Percentiles rank a stretch among this genome's conserved stretches.
These are phyloP conservation scores for Gautieria morchelliformis DNA, from an alignment of 768 basidiomycete species.

Conservation along the genomic window DNA sequence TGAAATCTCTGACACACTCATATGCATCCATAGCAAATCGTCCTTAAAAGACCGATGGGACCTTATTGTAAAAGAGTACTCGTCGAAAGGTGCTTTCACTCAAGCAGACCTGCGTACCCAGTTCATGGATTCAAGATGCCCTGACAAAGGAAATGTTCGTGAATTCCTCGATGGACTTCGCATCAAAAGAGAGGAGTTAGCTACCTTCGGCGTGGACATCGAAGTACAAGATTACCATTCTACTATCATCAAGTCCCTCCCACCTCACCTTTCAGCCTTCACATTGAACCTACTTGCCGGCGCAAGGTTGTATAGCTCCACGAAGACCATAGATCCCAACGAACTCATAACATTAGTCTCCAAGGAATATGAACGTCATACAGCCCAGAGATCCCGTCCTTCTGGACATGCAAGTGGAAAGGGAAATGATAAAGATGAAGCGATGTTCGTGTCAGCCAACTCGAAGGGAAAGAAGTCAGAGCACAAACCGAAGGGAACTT, in stretches of 20 bases:
- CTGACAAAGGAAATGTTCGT: not conserved
- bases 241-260: not conserved
- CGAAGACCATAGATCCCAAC: slow-evolving; percentile 9
- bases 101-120: not conserved
- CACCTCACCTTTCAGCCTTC: not conserved
- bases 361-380: slow-evolving; percentile 21
- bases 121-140: not conserved
- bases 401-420: slow-evolving; percentile 5
- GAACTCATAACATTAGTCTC: slow-evolving; percentile 18
- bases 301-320: not conserved
- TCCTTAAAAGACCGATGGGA: too few species aligned
- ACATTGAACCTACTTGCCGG: not conserved
- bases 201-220: not conserved
- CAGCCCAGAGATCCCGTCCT: slow-evolving; percentile 9
- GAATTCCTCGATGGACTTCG: not conserved
- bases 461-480: slow-evolving; percentile 6
- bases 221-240: not conserved
- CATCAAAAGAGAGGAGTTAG: not conserved
- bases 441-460: slow-evolving; percentile 10
- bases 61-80: too few species aligned
- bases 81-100: too few species aligned
- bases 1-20: too few species aligned
- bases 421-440: slow-evolving; percentile 12
- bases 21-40: too few species aligned
- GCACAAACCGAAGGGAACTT: slow-evolving; percentile 6